Evolutionary conservation across 208 protist genomes (phyloP).

Genomic region (Herpetomonas tarakana): DNA sequence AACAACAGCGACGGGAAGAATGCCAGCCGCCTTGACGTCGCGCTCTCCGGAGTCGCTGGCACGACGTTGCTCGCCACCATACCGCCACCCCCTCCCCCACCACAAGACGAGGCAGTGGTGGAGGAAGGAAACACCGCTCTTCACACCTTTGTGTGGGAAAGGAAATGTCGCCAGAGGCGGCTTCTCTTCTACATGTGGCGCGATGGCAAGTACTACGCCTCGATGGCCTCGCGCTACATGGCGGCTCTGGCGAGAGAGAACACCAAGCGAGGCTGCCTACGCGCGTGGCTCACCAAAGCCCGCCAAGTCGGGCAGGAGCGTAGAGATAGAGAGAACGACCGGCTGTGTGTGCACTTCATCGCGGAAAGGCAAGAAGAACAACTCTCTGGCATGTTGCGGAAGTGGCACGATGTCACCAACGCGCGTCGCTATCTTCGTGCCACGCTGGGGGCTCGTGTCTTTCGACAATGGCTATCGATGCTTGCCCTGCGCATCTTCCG

Average conservation of each 20-base stretch:
- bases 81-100: too few relatives aligned
- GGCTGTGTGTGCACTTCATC: constrained; percentile 23
- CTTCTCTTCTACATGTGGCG: constrained; percentile 16
- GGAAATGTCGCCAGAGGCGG: background rate
- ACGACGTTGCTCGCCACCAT: too few relatives aligned
- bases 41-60: too few relatives aligned
- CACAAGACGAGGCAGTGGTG: too few relatives aligned
- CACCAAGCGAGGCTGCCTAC: constrained; percentile 13
- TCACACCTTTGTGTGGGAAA: too few relatives aligned
- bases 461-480: background rate
- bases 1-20: too few relatives aligned
- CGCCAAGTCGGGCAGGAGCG: background rate
- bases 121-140: too few relatives aligned
- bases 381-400: background rate
- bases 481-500: background rate
- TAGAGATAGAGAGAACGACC: constrained; percentile 15
- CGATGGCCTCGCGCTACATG: constrained; percentile 20
- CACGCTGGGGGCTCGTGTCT: background rate
- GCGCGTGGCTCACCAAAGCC: constrained; percentile 19
- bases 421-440: background rate
- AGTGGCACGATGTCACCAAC: constrained; percentile 12
- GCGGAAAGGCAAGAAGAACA: background rate
- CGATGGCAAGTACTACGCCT: constrained; percentile 30
- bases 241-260: background rate
- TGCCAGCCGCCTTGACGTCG: too few relatives aligned